Evolutionary conservation across 176 grass and related monocot species (phyloP).

Genomic region (Aegilops bicornis): DNA sequence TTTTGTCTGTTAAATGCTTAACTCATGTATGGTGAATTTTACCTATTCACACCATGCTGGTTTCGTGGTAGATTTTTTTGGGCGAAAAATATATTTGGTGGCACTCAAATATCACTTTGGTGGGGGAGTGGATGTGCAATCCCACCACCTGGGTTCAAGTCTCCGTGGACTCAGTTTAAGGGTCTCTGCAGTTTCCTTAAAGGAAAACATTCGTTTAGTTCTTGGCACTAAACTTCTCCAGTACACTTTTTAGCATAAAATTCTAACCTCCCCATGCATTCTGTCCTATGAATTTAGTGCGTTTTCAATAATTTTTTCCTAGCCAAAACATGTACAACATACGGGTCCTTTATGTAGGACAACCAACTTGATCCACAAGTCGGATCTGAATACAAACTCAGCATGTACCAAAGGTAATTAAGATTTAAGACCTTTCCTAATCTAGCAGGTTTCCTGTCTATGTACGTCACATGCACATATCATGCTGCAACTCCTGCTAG

Average conservation of each 20-base stretch:
- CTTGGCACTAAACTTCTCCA: not conserved
- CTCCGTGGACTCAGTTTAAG: not conserved
- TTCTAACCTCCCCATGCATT: not conserved
- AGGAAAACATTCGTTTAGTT: not conserved
- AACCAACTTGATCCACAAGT: no score
- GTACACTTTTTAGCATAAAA: not conserved
- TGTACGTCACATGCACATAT: no score
- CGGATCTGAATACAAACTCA: no score
- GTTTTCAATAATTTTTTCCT: not conserved
- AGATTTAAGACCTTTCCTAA: no score
- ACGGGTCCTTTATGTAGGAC: no score
- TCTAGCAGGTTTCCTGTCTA: no score
- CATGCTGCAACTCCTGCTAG: no score
- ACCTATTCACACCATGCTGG: not conserved
- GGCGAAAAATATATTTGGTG: not conserved
- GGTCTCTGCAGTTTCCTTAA: not conserved
- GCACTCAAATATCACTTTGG: not conserved
- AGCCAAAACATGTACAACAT: not conserved
- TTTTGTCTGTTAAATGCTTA: not conserved
- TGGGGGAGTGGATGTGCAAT: conserved; percentile 3
- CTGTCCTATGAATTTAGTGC: not conserved
- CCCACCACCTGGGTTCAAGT: not conserved
- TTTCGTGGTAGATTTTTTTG: not conserved
- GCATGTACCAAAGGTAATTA: no score
- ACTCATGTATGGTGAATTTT: conserved; percentile 1